Conservation (phyloP, 768 basidiomycete species). For the Rhodocollybia butyracea region DNA sequence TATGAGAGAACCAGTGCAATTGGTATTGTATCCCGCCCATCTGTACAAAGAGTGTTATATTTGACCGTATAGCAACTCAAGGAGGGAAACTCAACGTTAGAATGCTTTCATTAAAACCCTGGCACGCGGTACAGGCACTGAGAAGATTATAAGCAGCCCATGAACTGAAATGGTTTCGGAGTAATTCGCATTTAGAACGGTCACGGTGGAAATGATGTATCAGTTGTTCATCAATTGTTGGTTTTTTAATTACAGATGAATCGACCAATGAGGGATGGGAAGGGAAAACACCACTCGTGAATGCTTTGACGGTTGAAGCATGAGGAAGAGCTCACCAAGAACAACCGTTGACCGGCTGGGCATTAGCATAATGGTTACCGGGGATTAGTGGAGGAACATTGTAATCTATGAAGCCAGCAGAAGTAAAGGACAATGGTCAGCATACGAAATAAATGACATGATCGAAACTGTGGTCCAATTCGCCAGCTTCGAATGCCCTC, state of each 20-base stretch:
- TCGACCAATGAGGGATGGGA: not conserved
- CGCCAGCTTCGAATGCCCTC: too few relatives aligned
- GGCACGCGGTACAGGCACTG: slow-evolving; percentile 49
- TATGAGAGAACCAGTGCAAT: slow-evolving; percentile 8
- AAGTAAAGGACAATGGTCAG: not conserved
- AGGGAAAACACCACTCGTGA: not conserved
- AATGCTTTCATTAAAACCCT: slow-evolving; percentile 26
- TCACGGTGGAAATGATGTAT: not conserved
- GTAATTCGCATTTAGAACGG: not conserved
- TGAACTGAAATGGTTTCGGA: slow-evolving; percentile 33
- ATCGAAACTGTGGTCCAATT: not conserved
- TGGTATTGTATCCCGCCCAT: slow-evolving; percentile 18
- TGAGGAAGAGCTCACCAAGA: slow-evolving; percentile 29
- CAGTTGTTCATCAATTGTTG: too few relatives aligned
- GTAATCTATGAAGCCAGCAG: slow-evolving; percentile 26
- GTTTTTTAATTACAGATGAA: too few relatives aligned
- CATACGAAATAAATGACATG: not conserved
- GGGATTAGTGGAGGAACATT: slow-evolving; percentile 17
- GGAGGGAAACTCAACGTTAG: slow-evolving; percentile 23
- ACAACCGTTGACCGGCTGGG: slow-evolving; percentile 26
- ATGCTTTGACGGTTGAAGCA: not conserved
- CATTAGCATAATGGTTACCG: slow-evolving; percentile 18
- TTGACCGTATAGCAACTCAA: not conserved
- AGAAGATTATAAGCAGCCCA: slow-evolving; percentile 57
- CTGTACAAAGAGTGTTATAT: slow-evolving; percentile 10